phyloP scores from a whole-genome alignment of 2,329 filamentous ascomycete species.

The Scedosporium aurantiacum region DNA sequence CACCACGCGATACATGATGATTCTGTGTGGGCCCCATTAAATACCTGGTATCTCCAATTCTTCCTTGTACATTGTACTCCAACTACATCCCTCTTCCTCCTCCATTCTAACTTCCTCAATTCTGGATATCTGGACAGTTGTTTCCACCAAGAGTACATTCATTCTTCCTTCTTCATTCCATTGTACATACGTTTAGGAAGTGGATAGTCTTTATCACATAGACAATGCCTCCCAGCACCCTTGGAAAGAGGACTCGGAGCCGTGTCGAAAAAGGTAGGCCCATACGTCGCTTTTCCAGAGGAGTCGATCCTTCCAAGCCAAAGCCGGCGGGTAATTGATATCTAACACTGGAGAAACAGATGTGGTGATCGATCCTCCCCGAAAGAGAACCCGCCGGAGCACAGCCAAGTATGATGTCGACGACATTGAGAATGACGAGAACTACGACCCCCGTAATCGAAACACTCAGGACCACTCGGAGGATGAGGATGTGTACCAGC shows the following conservation, averaged over 20 bases:
- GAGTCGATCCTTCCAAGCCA: no score
- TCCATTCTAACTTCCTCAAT: neutral
- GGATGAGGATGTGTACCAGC: constrained; percentile 7
- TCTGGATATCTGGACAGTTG: neutral
- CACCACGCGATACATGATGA: constrained; percentile 3
- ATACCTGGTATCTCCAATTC: constrained; percentile 2
- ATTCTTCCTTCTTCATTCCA: neutral
- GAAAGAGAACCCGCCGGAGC: constrained; percentile 34
- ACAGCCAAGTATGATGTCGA: constrained; percentile 30
- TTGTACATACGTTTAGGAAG: neutral
- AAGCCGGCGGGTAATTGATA: neutral
- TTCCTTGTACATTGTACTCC: neutral
- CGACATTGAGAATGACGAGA: constrained; percentile 57
- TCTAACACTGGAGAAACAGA: constrained; percentile 2
- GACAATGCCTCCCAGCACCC: constrained; percentile 13
- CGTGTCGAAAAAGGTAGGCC: constrained; percentile 13
- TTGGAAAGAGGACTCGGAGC: constrained; percentile 15
- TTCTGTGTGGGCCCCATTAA: constrained; percentile 2
- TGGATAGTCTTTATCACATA: neutral
- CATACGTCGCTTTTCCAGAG: neutral
- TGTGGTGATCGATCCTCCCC: constrained; percentile 19
- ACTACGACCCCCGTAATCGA: constrained; percentile 32
- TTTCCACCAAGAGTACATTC: neutral
- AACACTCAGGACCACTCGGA: constrained; percentile 25
- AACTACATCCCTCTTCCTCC: neutral